Percentiles rank a stretch among this genome's conserved stretches.
Conservation (phyloP, 805 yeast genomes). For the Alloascoidea africana region DNA sequence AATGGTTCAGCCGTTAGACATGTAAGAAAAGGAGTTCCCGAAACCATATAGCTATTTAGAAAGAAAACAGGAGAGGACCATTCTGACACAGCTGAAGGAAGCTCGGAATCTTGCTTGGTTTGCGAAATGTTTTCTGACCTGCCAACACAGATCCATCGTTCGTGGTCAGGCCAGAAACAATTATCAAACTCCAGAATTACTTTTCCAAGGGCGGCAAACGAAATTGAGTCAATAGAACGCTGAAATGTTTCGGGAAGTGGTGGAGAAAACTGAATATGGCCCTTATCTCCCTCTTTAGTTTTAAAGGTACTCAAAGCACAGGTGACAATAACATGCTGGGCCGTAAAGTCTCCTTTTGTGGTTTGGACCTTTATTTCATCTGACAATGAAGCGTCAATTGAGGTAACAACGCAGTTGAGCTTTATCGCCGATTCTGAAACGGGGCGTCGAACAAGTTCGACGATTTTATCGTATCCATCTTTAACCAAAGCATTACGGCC, state of each 20-base stretch:
- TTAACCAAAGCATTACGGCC: slow-evolving; percentile 67
- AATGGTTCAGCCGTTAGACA: slow-evolving; percentile 59
- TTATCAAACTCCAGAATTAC: slow-evolving; percentile 51
- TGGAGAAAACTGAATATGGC: slow-evolving; percentile 42
- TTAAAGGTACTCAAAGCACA: slow-evolving; percentile 64
- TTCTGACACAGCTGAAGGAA: slow-evolving; percentile 11
- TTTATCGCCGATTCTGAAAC: slow-evolving; percentile 25
- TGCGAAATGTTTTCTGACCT: slow-evolving; percentile 13
- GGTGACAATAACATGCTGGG: slow-evolving; percentile 54
- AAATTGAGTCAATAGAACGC: slow-evolving; percentile 30
- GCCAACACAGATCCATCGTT: slow-evolving; percentile 32
- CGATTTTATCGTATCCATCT: slow-evolving; percentile 40
- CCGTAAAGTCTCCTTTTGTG: slow-evolving; percentile 17
- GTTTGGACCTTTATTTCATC: slow-evolving; percentile 15
- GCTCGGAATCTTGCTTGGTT: neutral
- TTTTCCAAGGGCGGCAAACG: slow-evolving; percentile 61
- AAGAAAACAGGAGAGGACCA: slow-evolving; percentile 45
- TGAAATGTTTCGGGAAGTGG: slow-evolving; percentile 26
- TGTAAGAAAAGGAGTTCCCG: slow-evolving; percentile 37
- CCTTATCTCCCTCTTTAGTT: slow-evolving; percentile 19
- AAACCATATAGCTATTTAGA: slow-evolving; percentile 40
- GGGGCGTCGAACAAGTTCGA: slow-evolving; percentile 25
- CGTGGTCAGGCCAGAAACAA: slow-evolving; percentile 46
- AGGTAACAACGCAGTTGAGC: slow-evolving; percentile 26
- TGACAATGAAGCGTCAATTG: slow-evolving; percentile 14